Conservation (phyloP, 2,329 filamentous ascomycete species). For the Alternaria brassicicola region DNA sequence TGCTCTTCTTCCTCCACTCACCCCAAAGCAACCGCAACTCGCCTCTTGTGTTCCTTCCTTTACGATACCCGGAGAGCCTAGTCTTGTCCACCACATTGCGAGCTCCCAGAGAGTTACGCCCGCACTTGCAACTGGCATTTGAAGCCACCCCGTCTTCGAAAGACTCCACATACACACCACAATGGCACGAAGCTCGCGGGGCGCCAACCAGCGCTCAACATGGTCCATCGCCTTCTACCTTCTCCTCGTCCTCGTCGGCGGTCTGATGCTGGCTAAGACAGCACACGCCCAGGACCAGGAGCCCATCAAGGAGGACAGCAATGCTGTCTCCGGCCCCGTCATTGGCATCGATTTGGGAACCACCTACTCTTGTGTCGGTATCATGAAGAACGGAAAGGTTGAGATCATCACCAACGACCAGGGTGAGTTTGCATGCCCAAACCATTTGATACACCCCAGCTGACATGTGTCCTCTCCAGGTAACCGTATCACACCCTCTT, state of each 20-base stretch:
- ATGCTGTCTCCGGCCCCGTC: conserved; percentile 53
- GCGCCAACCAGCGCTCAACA: conserved; percentile 75
- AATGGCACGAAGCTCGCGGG: conserved; percentile 66
- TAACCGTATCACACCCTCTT: conserved; percentile 64
- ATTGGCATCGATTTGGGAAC: conserved; percentile 92
- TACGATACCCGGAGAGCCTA: conserved; percentile 40
- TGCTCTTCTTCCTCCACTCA: conserved; percentile 27
- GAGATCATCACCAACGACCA: conserved; percentile 55
- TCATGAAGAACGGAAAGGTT: conserved; percentile 58
- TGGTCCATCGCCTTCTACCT: conserved; percentile 93
- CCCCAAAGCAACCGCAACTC: conserved; percentile 25
- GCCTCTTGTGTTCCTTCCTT: conserved; percentile 27
- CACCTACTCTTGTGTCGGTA: conserved; percentile 91
- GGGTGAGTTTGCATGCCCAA: conserved; percentile 32
- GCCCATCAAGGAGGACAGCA: conserved; percentile 64
- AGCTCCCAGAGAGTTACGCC: conserved; percentile 35
- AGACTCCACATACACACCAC: conserved; percentile 40
- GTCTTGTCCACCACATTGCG: conserved; percentile 30
- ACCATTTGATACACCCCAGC: conserved; percentile 3
- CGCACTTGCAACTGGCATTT: conserved; percentile 25
- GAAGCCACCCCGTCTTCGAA: conserved; percentile 19
- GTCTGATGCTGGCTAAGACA: conserved; percentile 80
- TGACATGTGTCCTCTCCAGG: conserved; percentile 39
- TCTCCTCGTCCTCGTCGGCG: conserved; percentile 82
- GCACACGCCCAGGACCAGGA: conserved; percentile 75